Base-by-base conservation (phyloP, 1,284 basidiomycete species). In the Wolfiporia cocos region DNA sequence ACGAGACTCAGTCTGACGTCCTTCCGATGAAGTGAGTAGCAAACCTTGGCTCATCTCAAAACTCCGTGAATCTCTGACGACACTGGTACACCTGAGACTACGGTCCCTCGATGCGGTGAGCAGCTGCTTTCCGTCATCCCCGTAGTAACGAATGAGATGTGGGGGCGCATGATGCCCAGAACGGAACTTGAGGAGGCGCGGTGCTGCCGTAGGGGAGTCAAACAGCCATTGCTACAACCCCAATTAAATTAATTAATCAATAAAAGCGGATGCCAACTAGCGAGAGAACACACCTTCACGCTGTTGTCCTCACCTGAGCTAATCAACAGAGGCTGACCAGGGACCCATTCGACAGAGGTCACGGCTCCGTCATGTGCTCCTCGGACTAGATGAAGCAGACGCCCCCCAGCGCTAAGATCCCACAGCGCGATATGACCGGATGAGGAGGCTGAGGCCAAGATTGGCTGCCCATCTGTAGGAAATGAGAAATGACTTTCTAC, bases 11-110 rank as follows among this genome's bases (percentile, higher is more conserved):
- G n/a, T n/a, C n/a, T n/a, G n/a, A n/a, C n/a, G n/a, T n/a, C n/a
- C n/a, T n/a, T n/a, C n/a, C n/a, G n/a, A n/a, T n/a, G n/a, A n/a
- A n/a, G n/a, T n/a, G n/a, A n/a, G n/a, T n/a, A n/a, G n/a, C 34
- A 39, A 35, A 81, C 93, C 95, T 75, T 99, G 95, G 10, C 91
- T 94, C 39, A 99, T 68, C 64, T 99, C 96, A 58, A 92, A 92
- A 30, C 88, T 92, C 39, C 94, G 71, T 1, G 92, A 93, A 62
- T 97, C 93, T 18, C 93, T 75, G 5, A 99, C 95, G 31, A 99
- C 86, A 42, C 87, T 92, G 4, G 91, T 94, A 59, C 83, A 91
- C 32, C 96, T 73, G 41, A 99, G 64, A 49, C 89, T 88, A 18
- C 92, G 81, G 61, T 99, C 96, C 39, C 82, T 69, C 3, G 86